These are phyloP conservation scores for Amylocystis lapponica DNA, from an alignment of 768 basidiomycete species.

Conservation along the genomic window DNA sequence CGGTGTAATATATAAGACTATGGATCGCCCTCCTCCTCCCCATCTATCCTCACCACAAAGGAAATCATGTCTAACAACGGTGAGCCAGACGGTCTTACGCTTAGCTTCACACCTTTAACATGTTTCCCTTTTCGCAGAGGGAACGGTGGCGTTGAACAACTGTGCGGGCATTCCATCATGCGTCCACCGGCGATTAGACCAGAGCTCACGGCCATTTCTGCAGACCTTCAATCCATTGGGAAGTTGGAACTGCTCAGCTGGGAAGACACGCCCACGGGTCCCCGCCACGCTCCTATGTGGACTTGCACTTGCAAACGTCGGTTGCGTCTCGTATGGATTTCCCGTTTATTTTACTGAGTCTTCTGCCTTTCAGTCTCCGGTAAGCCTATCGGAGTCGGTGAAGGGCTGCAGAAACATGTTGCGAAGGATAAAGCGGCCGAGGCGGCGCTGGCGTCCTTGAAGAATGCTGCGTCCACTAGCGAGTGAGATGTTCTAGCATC, in stretches of 20 bases:
- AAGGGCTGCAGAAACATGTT: conserved; percentile 45
- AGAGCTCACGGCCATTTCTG: neutral
- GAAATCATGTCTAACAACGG: too few relatives aligned
- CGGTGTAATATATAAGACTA: too few relatives aligned
- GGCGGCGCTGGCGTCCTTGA: conserved; percentile 9
- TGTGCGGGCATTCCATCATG: conserved; percentile 20
- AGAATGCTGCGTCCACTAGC: too few relatives aligned
- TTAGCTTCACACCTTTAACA: too few relatives aligned
- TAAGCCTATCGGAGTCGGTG: conserved; percentile 40
- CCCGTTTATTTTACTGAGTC: too few relatives aligned
- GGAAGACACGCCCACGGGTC: conserved; percentile 42
- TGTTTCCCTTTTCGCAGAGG: conserved; percentile 8
- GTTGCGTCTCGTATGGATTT: too few relatives aligned
- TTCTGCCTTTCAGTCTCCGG: conserved; percentile 41
- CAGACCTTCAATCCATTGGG: conserved; percentile 51
- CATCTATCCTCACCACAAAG: too few relatives aligned
- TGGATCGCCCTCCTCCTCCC: too few relatives aligned
- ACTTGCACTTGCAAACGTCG: conserved; percentile 55
- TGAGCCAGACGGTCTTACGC: too few relatives aligned
- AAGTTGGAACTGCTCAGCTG: conserved; percentile 45
- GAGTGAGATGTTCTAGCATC: too few relatives aligned
- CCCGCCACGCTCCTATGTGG: conserved; percentile 45
- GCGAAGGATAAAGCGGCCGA: conserved; percentile 12
- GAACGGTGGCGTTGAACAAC: conserved; percentile 32
- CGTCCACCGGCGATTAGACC: neutral